Evolutionary conservation across 495 filamentous ascomycete species (phyloP), one percentile per base, ranked within the genome.

Genomic region (Friedmanniomyces simplex): DNA sequence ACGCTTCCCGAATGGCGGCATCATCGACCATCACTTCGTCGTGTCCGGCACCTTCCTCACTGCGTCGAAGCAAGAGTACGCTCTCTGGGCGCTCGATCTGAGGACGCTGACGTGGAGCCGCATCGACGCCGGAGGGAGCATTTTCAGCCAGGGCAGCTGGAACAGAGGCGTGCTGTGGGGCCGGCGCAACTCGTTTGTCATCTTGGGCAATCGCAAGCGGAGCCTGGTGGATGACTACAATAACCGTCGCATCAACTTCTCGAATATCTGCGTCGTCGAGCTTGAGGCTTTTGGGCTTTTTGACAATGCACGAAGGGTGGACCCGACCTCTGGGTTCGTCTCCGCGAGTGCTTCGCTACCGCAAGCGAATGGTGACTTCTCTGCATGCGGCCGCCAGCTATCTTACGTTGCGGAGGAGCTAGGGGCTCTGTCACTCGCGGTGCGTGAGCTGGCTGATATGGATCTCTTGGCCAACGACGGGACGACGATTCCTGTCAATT

Each of bases 141-240:
- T 96, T 0, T 97, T 97, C 69, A 87, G 86, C 61, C 87, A 94
- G 66, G 93, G 93, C 32, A 96, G 91, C 67, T 98, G 93, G 93
- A 97, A 97, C 63, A 78, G 93, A 52, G 93, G 93, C 32, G 79
- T 97, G 1, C 70, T 98, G 41, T 98, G 93, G 93, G 82, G 87
- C 58, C 82, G 90, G 45, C 79, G 94, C 52, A 98, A 95, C 67
- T 83, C 86, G 0, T 98, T 96, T 71, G 89, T 98, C 42, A 89
- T 98, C 58, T 77, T 98, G 21, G 93, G 93, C 22, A 91, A 96
- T 68, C 82, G 91, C 28, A 93, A 89, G 69, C 77, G 93, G 47
- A 95, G 86, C 57, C 75, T 97, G n/a, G 91, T 96, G 0, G 94
- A 98, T 58, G 93, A 98, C 66, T 98, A 98, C 64, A 96, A 96